Evolutionary conservation across 2,329 filamentous ascomycete species (phyloP).

Genomic region (Tolypocladium guangdongense): DNA sequence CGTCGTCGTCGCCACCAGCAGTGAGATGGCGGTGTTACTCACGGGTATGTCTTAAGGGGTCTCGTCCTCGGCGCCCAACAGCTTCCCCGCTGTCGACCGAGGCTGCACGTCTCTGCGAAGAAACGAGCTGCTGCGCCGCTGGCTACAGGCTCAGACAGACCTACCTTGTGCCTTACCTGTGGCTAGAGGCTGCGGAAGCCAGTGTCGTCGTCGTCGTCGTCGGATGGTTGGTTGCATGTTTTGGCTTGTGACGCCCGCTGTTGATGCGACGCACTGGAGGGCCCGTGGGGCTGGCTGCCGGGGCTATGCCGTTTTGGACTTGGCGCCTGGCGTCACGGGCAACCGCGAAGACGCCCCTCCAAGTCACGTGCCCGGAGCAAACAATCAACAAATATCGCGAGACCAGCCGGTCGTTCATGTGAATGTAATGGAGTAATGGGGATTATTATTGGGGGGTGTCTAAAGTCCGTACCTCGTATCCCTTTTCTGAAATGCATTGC

Average conservation of each 20-base stretch:
- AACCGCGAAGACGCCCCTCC: not conserved
- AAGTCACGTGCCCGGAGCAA: not conserved
- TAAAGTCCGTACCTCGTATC: too few relatives aligned
- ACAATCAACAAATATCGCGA: not conserved
- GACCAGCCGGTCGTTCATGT: too few relatives aligned
- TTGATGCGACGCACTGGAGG: slow-evolving; percentile 4
- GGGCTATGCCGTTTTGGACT: slow-evolving; percentile 11
- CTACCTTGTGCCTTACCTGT: slow-evolving; percentile 6
- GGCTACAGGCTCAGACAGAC: not conserved
- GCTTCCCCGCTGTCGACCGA: not conserved
- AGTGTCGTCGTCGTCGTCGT: not conserved
- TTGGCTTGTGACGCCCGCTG: slow-evolving; percentile 15
- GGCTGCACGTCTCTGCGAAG: not conserved
- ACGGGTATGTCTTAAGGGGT: not conserved
- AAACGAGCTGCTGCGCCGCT: not conserved
- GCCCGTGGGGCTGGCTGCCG: slow-evolving; percentile 8
- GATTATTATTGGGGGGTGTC: not conserved
- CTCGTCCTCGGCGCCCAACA: not conserved
- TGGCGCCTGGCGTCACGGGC: slow-evolving; percentile 7
- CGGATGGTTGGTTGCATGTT: slow-evolving; percentile 9
- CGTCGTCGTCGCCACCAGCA: not conserved
- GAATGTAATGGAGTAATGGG: not conserved
- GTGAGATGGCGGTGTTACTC: not conserved
- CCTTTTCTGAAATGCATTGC: not conserved
- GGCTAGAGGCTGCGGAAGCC: slow-evolving; percentile 2